Evolutionary conservation across 371 early-diverging fungal species (phyloP), one percentile per base, ranked within the genome.

Genomic region (Mucor circinelloides): DNA sequence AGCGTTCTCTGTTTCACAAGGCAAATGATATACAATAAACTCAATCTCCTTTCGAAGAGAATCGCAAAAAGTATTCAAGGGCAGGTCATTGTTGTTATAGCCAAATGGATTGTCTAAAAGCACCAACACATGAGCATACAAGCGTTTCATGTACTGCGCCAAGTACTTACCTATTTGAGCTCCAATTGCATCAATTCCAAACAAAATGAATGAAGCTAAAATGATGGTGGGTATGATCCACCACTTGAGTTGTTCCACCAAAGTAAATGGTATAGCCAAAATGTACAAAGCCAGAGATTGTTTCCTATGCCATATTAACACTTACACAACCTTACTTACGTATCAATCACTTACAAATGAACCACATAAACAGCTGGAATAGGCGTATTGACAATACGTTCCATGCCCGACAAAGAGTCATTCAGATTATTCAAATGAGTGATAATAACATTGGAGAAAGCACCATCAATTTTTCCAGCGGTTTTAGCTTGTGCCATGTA

Each of bases 331-430:
- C n/a, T 23, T 30, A 1, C 23, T 13, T 25, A 21, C 2, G 32
- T 25, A 17, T 34, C 19, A 3, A 50, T 46, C n/a, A 70, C 79
- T 75, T 77, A 79, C 75, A 93, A 66, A 78, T 93, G 95, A 63
- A 93, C 87, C 30, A 82, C 78, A 70, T 94, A 94, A 10, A 91
- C 93, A 17, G 87, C 70, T 0, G 95, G 95, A 71, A 93, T 91
- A 12, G 95, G 95, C 2, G 91, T 89, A 67, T 79, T 82, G n/a
- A 89, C 79, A 70, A 94, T 90, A 25, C 95, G 79, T 68, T 94
- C 93, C 68, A 93, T 83, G 34, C 81, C 78, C 30, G 87, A 82
- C 40, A 93, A 75, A 67, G 84, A 85, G 67, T 94, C 94, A 48
- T 90, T 84, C 66, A 89, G 62, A 28, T 70, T 74, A 21, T 84